A percentile compares a stretch with the other conserved stretches of the same genome.
phyloP scores from a whole-genome alignment of 2,329 filamentous ascomycete species.

The Colletotrichum neosansevieriae region DNA sequence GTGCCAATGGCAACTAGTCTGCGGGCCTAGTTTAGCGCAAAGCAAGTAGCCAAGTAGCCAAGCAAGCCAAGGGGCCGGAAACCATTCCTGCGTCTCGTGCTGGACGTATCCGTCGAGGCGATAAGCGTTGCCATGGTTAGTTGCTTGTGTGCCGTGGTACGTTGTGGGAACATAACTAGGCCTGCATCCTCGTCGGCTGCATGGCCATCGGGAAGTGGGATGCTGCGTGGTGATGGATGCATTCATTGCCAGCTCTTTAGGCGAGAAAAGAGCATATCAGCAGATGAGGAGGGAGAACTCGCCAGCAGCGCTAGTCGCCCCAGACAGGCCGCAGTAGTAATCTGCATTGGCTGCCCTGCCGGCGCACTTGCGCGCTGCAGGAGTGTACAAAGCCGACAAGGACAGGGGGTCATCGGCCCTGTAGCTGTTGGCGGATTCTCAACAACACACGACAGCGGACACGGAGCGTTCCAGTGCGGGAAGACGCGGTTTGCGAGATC shows the following conservation, averaged over 20 bases:
- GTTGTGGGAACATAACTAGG: not conserved
- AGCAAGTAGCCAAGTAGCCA: constrained; percentile 4
- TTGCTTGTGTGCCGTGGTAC: constrained; percentile 17
- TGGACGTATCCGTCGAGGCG: constrained; percentile 12
- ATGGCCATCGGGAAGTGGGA: constrained; percentile 34
- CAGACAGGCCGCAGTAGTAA: not conserved
- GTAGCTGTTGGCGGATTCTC: constrained; percentile 11
- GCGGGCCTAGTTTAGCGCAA: not conserved
- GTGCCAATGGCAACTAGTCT: constrained; percentile 6
- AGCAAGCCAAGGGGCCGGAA: constrained; percentile 27
- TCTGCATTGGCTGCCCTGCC: not conserved
- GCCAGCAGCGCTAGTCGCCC: constrained; percentile 7
- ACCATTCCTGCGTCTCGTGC: constrained; percentile 4
- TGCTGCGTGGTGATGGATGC: constrained; percentile 26
- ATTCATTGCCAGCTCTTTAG: constrained; percentile 13
- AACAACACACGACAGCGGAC: constrained; percentile 27
- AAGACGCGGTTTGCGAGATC: constrained; percentile 38
- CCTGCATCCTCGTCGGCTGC: constrained; percentile 7
- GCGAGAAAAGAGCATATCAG: not conserved
- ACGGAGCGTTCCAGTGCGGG: constrained; percentile 35
- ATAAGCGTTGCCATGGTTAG: constrained; percentile 19
- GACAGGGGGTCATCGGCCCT: constrained; percentile 18
- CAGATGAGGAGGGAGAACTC: not conserved
- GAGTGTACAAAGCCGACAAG: constrained; percentile 19
- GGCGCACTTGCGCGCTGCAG: constrained; percentile 13